Percentiles rank a stretch among this genome's conserved stretches.
Evolutionary conservation across 345 rosid genomes (phyloP).

Genomic region (Eutrema yunnanense): DNA sequence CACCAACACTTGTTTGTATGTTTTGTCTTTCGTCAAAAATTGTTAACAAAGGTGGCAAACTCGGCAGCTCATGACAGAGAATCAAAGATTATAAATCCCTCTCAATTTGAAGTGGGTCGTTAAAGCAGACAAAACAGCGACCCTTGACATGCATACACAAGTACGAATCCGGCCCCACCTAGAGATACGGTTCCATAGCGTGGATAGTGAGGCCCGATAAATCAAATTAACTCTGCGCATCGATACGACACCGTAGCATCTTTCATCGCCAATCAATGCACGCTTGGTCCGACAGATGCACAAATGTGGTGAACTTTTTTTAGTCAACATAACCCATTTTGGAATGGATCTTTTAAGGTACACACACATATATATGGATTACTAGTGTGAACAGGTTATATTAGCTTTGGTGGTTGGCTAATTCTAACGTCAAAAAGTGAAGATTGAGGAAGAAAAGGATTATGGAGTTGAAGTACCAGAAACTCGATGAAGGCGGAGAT

Average conservation of each 20-base stretch:
- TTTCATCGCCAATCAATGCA: not conserved
- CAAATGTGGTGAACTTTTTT: not conserved
- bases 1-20: not conserved
- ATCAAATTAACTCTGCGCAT: not conserved
- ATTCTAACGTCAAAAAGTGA: not conserved
- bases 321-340: not conserved
- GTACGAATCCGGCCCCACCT: not conserved
- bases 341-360: not conserved
- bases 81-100: not conserved
- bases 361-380: not conserved
- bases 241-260: not conserved
- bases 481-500: slow-evolving; percentile 54
- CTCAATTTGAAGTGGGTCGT: not conserved
- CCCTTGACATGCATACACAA: slow-evolving; percentile 7
- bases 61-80: not conserved
- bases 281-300: not conserved
- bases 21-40: not conserved
- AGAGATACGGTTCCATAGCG: not conserved
- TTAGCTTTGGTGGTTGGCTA: not conserved
- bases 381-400: not conserved
- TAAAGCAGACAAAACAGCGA: not conserved
- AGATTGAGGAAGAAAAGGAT: not conserved
- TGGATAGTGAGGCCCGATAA: not conserved
- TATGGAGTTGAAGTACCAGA: slow-evolving; percentile 36
- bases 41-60: not conserved